phyloP scores from a whole-genome alignment of 2,329 filamentous ascomycete genomes.

The Fusarium cicatricum region DNA sequence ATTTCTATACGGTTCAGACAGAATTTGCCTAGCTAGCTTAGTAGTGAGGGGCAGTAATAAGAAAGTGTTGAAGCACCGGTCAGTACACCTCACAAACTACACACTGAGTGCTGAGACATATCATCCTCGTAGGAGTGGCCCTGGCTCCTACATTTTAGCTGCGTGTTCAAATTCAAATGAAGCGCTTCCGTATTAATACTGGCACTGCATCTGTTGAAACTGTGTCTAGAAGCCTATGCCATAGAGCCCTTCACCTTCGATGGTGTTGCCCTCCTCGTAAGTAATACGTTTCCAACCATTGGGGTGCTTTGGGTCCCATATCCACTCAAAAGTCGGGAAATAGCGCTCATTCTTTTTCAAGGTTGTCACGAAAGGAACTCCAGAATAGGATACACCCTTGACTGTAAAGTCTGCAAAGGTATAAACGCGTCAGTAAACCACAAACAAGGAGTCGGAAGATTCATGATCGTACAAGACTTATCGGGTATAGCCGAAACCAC shows the following conservation, averaged over 20 bases:
- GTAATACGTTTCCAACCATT: constrained; percentile 71
- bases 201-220: no score
- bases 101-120: no score
- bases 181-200: no score
- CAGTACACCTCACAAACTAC: no score
- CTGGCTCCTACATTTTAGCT: no score
- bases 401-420: constrained; percentile 80
- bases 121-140: no score
- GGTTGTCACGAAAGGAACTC: constrained; percentile 95
- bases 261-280: constrained; percentile 63
- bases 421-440: constrained; percentile 16
- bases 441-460: no score
- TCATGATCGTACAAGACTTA: constrained; percentile 77
- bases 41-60: no score
- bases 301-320: constrained; percentile 65
- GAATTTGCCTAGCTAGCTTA: no score
- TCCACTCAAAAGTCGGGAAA: constrained; percentile 75
- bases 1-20: no score
- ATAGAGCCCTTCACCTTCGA: constrained; percentile 63
- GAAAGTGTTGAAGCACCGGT: no score
- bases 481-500: constrained; percentile 89
- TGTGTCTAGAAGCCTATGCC: constrained; percentile 47
- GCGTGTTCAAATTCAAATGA: no score
- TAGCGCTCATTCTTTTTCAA: constrained; percentile 99
- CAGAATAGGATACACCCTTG: constrained; percentile 97